A percentile compares a stretch with the other conserved stretches of the same genome.
Conservation (phyloP, 371 early-diverging fungal genomes). For the Mucor indicus region DNA sequence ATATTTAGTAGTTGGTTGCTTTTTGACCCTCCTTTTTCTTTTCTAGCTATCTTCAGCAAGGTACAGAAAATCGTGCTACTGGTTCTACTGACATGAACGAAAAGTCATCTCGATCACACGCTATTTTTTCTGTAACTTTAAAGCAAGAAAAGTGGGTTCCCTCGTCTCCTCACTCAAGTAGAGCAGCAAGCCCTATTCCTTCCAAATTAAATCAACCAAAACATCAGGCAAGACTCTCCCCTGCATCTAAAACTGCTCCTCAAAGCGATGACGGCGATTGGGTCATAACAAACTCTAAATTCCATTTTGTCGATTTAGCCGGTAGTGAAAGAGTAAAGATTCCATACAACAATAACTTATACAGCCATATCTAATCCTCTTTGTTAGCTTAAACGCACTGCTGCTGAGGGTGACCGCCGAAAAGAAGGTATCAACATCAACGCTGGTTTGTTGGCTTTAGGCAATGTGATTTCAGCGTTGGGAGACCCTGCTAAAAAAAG, state of each 20-base stretch:
- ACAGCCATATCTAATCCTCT: slow-evolving; percentile 1
- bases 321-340: slow-evolving; percentile 88
- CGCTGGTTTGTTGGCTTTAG: slow-evolving; percentile 94
- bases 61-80: slow-evolving; percentile 85
- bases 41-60: slow-evolving; percentile 64
- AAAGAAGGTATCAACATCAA: slow-evolving; percentile 99
- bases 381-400: slow-evolving; percentile 83
- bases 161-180: slow-evolving; percentile 9
- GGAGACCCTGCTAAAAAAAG: slow-evolving; percentile 75
- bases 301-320: slow-evolving; percentile 99
- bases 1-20: neutral
- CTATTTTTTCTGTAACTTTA: slow-evolving; percentile 93
- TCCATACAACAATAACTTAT: neutral
- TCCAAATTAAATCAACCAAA: slow-evolving; percentile 12
- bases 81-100: slow-evolving; percentile 97
- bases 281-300: slow-evolving; percentile 72
- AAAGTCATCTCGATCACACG: slow-evolving; percentile 95
- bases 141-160: slow-evolving; percentile 64
- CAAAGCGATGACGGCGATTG: slow-evolving; percentile 44
- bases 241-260: neutral
- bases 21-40: slow-evolving; percentile 9
- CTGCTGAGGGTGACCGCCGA: slow-evolving; percentile 91
- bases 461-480: slow-evolving; percentile 99
- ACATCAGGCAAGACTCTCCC: slow-evolving; percentile 1
- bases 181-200: slow-evolving; percentile 35